Evolutionary conservation across 441 rosid genomes (phyloP).

Genomic region (Hura crepitans): DNA sequence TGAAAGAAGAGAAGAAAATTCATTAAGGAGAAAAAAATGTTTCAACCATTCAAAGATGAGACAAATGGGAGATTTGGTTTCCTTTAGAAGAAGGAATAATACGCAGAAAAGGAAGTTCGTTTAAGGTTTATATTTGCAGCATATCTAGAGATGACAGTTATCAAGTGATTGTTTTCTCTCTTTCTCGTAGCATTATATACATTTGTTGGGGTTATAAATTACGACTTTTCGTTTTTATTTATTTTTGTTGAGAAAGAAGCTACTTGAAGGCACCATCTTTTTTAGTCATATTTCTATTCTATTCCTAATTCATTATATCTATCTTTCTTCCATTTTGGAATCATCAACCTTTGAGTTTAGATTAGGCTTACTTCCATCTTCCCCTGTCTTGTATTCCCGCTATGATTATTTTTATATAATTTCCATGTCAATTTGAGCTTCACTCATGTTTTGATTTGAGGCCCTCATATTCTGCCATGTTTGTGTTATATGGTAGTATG

Average conservation of each 20-base stretch:
- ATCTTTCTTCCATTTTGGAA: too few species aligned
- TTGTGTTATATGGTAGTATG: too few species aligned
- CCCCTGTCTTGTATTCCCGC: too few species aligned
- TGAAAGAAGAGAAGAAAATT: conserved; percentile 7
- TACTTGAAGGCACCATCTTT: neutral
- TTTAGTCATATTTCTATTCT: neutral
- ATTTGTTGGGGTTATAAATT: neutral
- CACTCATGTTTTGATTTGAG: too few species aligned
- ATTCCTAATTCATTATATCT: too few species aligned
- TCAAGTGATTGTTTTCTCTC: neutral
- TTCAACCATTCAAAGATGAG: conserved; percentile 28
- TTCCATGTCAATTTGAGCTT: too few species aligned
- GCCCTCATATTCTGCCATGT: too few species aligned
- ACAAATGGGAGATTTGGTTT: neutral
- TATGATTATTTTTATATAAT: too few species aligned
- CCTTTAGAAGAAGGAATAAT: neutral
- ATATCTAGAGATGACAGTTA: neutral
- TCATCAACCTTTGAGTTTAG: too few species aligned
- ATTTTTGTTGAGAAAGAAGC: neutral
- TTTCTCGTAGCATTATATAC: neutral
- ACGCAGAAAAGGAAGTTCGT: neutral
- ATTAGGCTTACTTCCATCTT: too few species aligned
- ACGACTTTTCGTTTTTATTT: neutral
- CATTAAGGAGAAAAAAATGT: conserved; percentile 14
- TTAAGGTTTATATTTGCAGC: neutral